Percentiles rank a stretch among this genome's conserved stretches.
Conservation (phyloP, 371 early-diverging fungal genomes). For the Actinomortierella wolfii region DNA sequence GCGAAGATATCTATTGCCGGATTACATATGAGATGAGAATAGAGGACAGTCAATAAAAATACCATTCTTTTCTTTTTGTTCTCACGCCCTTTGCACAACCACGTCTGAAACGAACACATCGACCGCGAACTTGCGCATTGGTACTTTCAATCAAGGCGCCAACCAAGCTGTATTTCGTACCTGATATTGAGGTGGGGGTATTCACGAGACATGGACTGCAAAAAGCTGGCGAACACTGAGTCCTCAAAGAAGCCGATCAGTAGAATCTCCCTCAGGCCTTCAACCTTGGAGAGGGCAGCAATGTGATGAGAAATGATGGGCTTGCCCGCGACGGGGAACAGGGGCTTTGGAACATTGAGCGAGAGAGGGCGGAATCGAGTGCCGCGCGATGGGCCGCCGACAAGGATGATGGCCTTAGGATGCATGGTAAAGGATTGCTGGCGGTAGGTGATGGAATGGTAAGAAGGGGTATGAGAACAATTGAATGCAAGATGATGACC, state of each 20-base stretch:
- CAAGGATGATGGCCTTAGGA: slow-evolving; percentile 91
- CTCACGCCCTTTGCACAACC: no score
- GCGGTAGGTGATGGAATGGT: not conserved
- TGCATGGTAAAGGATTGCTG: slow-evolving; percentile 17
- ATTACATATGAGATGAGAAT: not conserved
- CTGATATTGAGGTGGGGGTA: slow-evolving; percentile 84
- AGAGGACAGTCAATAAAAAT: not conserved
- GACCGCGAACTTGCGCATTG: no score
- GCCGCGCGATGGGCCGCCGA: slow-evolving; percentile 96
- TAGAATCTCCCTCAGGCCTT: slow-evolving; percentile 89
- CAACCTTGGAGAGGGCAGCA: slow-evolving; percentile 84
- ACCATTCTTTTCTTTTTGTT: no score
- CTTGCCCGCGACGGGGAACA: slow-evolving; percentile 95
- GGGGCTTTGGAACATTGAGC: slow-evolving; percentile 93
- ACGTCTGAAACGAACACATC: no score
- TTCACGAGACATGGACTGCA: slow-evolving; percentile 82
- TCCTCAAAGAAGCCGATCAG: slow-evolving; percentile 97
- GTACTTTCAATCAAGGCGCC: no score
- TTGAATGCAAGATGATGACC: not conserved
- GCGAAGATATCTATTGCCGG: slow-evolving; percentile 79
- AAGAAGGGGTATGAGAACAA: not conserved
- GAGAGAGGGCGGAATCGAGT: slow-evolving; percentile 98
- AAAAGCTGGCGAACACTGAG: slow-evolving; percentile 84
- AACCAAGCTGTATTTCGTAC: slow-evolving; percentile 63
- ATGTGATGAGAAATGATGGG: slow-evolving; percentile 97